Base-by-base conservation (phyloP, 495 filamentous ascomycete genomes). In the Lasiosphaeria miniovina region DNA sequence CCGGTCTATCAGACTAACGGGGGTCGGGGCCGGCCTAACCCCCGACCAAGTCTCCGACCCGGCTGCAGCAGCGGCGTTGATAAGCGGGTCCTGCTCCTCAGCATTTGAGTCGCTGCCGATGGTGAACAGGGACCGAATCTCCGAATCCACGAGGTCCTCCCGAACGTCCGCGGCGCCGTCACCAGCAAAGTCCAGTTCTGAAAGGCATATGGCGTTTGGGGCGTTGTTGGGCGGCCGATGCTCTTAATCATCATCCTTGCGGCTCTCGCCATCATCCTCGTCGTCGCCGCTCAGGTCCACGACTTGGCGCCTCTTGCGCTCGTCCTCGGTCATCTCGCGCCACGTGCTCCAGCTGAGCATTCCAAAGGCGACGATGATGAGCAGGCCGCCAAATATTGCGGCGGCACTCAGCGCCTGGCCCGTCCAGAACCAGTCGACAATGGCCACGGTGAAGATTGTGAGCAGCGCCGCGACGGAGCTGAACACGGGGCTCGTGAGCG, bases 391-490 rank as follows among this genome's bases (percentile, higher is more conserved):
- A 9, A 84, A 67, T 3, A 98, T 80, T 4, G 93, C 87, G 1
- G 91, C 87, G 3, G 78, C 68, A 49, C 86, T 88, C 34, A 96
- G 78, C 1, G 88, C 85, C 57, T 84, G 79, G 32, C 91, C 91
- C 2, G 89, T 93, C 59, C 88, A 77, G 49, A 90, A 65, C 89
- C 93, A 96, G 71, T 98, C 94, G 38, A 87, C 88, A 41, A 97
- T 80, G 0, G 93, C 93, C 2, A 98, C 93, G 54, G 97, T 82
- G 79, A 98, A 96, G 63, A 98, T 98, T 14, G 94, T 98, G 34
- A 98, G 81, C 46, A 98, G 81, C 5, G 91, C 90, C 5, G 94
- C 94, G 7, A 98, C 94, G 14, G 87, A 91, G 57, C 87, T 92
- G 5, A 98, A 79, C 7, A 98, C 94, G 4, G 94, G 94, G 15